phyloP scores from a whole-genome alignment of 1,139 yeast genomes.

The Protomyces inundatus region DNA sequence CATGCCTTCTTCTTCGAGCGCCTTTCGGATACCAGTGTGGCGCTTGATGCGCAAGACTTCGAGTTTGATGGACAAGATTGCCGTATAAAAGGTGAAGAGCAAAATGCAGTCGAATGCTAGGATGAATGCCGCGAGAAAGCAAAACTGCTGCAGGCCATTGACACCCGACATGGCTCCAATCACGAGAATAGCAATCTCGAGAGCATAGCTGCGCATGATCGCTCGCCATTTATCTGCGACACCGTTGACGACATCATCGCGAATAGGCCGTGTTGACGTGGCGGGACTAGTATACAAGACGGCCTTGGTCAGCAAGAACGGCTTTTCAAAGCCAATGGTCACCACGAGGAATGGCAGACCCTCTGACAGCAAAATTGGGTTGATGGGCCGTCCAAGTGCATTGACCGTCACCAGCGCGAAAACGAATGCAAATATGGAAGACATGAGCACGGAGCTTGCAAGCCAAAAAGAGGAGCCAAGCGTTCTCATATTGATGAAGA shows the following conservation, averaged over 20 bases:
- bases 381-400: slow-evolving; percentile 47
- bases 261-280: slow-evolving; percentile 36
- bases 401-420: slow-evolving; percentile 69
- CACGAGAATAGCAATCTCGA: slow-evolving; percentile 68
- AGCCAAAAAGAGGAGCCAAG: slow-evolving; percentile 88
- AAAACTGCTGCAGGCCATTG: slow-evolving; percentile 64
- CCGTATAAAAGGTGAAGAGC: slow-evolving; percentile 77
- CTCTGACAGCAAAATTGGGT: slow-evolving; percentile 74
- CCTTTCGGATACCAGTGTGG: slow-evolving; percentile 71
- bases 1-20: slow-evolving; percentile 91
- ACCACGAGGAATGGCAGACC: slow-evolving; percentile 93
- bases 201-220: slow-evolving; percentile 70
- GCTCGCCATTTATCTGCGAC: slow-evolving; percentile 66
- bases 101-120: slow-evolving; percentile 67
- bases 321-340: slow-evolving; percentile 86
- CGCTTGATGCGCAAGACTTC: slow-evolving; percentile 87
- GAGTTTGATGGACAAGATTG: slow-evolving; percentile 79
- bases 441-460: slow-evolving; percentile 71
- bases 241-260: slow-evolving; percentile 44
- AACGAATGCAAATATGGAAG: slow-evolving; percentile 80
- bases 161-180: slow-evolving; percentile 71
- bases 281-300: slow-evolving; percentile 47
- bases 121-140: slow-evolving; percentile 69
- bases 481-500: slow-evolving; percentile 72
- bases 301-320: slow-evolving; percentile 66